Conservation (phyloP, 2,329 filamentous ascomycete genomes). For the Diaporthe sp. region DNA sequence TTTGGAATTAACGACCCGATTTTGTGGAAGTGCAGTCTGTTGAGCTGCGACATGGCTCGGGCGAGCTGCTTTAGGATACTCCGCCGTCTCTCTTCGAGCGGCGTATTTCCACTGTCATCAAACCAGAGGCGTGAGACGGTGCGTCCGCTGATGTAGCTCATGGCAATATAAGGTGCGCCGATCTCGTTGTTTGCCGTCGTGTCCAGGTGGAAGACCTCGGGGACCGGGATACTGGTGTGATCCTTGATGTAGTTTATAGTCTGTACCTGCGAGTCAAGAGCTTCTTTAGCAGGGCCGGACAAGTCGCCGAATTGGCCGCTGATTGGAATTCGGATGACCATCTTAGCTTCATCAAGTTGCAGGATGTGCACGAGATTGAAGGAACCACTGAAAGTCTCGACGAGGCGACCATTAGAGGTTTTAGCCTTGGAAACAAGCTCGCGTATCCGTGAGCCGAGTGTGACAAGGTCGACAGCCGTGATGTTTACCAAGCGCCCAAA, state of each 20-base stretch:
- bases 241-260: background rate
- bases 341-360: background rate
- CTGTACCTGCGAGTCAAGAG: background rate
- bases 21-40: background rate
- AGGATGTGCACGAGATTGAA: background rate
- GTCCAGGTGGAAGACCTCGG: background rate
- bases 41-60: background rate
- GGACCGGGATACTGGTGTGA: background rate
- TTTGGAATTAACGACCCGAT: background rate
- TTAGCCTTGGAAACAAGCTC: background rate
- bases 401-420: too few relatives aligned
- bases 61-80: background rate
- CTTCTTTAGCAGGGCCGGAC: background rate
- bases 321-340: background rate
- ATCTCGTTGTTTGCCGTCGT: conserved; percentile 10
- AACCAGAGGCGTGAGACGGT: background rate
- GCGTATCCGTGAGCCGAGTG: background rate
- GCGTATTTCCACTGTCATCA: background rate
- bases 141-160: background rate
- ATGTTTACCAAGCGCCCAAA: background rate
- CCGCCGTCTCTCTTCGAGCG: background rate
- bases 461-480: background rate
- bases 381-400: background rate
- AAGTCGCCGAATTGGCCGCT: background rate
- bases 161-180: background rate